phyloP scores from a whole-genome alignment of 495 filamentous ascomycete species.

The Aspergillus olivimuriae region DNA sequence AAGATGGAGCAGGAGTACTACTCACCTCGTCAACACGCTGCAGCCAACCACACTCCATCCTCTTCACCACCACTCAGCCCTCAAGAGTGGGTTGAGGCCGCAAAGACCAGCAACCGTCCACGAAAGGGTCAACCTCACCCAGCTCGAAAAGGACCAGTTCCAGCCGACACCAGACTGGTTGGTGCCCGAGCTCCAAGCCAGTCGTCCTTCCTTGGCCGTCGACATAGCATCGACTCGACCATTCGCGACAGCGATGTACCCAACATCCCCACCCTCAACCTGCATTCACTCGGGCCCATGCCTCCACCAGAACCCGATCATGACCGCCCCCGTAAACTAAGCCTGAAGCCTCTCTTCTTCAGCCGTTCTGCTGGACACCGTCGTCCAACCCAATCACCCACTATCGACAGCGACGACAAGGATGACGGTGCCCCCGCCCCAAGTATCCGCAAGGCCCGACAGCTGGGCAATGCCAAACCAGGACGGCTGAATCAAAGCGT shows the following conservation, averaged over 20 bases:
- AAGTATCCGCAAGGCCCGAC: slow-evolving; percentile 25
- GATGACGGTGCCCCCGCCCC: slow-evolving; percentile 35
- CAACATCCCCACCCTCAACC: slow-evolving; percentile 28
- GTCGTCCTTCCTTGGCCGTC: slow-evolving; percentile 20
- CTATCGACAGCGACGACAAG: slow-evolving; percentile 17
- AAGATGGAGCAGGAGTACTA: slow-evolving; percentile 20
- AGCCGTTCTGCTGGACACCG: slow-evolving; percentile 21
- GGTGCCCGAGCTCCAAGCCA: slow-evolving; percentile 19
- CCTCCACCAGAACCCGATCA: slow-evolving; percentile 16
- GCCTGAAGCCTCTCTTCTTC: slow-evolving; percentile 34
- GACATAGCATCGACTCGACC: slow-evolving; percentile 25
- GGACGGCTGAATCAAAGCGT: slow-evolving; percentile 14
- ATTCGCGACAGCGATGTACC: slow-evolving; percentile 22
- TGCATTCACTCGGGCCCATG: slow-evolving; percentile 14
- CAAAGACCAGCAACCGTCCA: slow-evolving; percentile 20
- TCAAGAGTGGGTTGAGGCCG: slow-evolving; percentile 41
- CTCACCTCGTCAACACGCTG: slow-evolving; percentile 15
- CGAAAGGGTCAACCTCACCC: slow-evolving; percentile 11
- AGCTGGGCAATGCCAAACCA: slow-evolving; percentile 1
- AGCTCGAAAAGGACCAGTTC: slow-evolving; percentile 7
- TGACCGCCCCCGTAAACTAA: slow-evolving; percentile 27
- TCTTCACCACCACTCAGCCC: slow-evolving; percentile 31
- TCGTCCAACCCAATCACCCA: slow-evolving; percentile 23
- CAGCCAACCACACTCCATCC: slow-evolving; percentile 7
- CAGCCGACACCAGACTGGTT: slow-evolving; percentile 11